These are phyloP conservation scores for barrel medic (Medicago truncatula) DNA, from an alignment of 306 rosid species.

Conservation along the genomic window MtrunA17r5.0-ANR NC_053042.1:53560501-53561000, in stretches of 20 bases:
- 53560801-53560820: slow-evolving; percentile 26
- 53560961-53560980: not conserved
- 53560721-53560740: slow-evolving; percentile 26
- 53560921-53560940: not conserved
- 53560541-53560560: no score
- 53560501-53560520: no score
- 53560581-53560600: no score
- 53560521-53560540: no score
- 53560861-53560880: not conserved
- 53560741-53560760: not conserved
- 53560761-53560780: not conserved
- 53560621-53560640: no score
- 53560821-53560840: slow-evolving; percentile 27
- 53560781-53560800: not conserved
- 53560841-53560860: slow-evolving; percentile 9
- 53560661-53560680: not conserved
- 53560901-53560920: not conserved
- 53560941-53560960: not conserved
- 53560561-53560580: no score
- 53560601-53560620: no score
- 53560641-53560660: not conserved
- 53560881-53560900: no score
- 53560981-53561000: slow-evolving; percentile 43
- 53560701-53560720: slow-evolving; percentile 7
- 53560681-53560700: not conserved